Evolutionary conservation across 495 filamentous ascomycete genomes (phyloP).

Genomic region (Thermothielavioides terrestris): DNA sequence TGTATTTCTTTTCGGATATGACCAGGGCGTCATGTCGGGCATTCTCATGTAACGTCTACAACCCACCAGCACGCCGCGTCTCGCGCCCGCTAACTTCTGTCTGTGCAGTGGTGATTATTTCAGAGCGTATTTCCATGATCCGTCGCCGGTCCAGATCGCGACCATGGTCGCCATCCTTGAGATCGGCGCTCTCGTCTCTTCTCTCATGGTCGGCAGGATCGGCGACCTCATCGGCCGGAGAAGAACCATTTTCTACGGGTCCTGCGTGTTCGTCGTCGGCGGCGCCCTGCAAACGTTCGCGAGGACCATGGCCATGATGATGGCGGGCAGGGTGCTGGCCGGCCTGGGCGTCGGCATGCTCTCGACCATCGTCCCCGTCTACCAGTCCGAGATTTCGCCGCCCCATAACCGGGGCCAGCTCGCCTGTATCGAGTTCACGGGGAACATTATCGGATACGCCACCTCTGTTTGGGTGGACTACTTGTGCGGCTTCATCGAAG

Average conservation of each 20-base stretch:
- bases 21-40: constrained; percentile 98
- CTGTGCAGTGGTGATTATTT: constrained; percentile 68
- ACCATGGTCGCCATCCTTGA: constrained; percentile 97
- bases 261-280: constrained; percentile 82
- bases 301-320: constrained; percentile 81
- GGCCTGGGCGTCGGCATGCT: constrained; percentile 90
- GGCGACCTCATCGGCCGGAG: constrained; percentile 88
- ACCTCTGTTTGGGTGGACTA: constrained; percentile 99
- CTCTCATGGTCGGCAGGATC: constrained; percentile 75
- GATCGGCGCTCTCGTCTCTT: constrained; percentile 85
- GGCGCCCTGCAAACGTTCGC: constrained; percentile 80
- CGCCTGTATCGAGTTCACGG: constrained; percentile 96
- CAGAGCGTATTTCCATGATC: constrained; percentile 84
- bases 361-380: constrained; percentile 95
- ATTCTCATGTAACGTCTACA: constrained; percentile 83
- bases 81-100: constrained; percentile 5
- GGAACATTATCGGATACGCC: constrained; percentile 91
- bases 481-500: constrained; percentile 83
- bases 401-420: constrained; percentile 92
- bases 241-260: constrained; percentile 88
- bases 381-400: constrained; percentile 96
- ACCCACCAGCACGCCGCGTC: constrained; percentile 1
- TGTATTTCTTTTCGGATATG: constrained; percentile 97
- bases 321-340: constrained; percentile 80
- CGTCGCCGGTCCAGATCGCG: constrained; percentile 72